Evolutionary conservation across 139 green algal genomes (phyloP).

Genomic region (Tetradesmus obliquus): DNA sequence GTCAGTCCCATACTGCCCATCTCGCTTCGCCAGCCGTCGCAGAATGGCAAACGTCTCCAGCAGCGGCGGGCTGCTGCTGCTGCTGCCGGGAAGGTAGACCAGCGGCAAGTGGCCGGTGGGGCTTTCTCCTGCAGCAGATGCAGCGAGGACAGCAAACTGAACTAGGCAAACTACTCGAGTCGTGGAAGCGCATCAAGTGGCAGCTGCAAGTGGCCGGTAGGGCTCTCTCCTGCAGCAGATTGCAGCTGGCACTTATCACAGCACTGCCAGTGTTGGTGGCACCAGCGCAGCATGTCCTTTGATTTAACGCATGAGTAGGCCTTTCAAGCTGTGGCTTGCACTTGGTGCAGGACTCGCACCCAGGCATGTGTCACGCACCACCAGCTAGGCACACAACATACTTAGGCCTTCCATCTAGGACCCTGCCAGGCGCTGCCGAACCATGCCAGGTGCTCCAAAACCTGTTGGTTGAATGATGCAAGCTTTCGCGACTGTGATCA

Average conservation of each 20-base stretch:
- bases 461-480: too few relatives aligned
- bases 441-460: too few relatives aligned
- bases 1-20: background rate
- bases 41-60: background rate
- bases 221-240: background rate
- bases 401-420: background rate
- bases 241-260: background rate
- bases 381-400: background rate
- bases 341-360: background rate
- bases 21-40: background rate
- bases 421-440: too few relatives aligned
- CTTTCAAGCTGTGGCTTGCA: background rate
- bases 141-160: background rate
- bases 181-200: too few relatives aligned
- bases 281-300: background rate
- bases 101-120: background rate
- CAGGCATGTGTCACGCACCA: background rate
- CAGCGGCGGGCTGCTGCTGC: background rate
- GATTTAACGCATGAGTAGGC: background rate
- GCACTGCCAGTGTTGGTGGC: background rate
- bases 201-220: background rate
- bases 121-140: background rate
- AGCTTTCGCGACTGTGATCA: too few relatives aligned
- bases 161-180: too few relatives aligned
- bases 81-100: background rate